Evolutionary conservation across 176 grass and related monocot species (phyloP), one percentile per base, ranked within the genome.

Genomic region (Oryza meyeriana): DNA sequence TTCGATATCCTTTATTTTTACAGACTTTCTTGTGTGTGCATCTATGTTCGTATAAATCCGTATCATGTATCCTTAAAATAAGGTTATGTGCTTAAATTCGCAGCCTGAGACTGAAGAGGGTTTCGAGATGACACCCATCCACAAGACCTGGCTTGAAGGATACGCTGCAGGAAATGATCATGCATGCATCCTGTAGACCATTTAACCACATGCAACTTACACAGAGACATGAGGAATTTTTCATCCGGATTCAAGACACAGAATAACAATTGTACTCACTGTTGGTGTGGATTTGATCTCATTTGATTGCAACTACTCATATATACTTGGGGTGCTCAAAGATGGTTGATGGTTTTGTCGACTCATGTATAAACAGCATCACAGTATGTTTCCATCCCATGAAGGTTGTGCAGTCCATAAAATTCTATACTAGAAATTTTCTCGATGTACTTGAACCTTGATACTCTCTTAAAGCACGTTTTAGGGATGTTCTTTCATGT

Each of bases 61-160:
- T 18, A 72, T 26, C 67, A 5, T 17, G 26, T 6, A 69, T 84
- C 39, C 1, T 83, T 16, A n/a, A n/a, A n/a, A n/a, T 68, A 20
- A 79, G 32, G 8, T 6, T 61, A 36, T 17, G 10, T 84, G 59
- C 32, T 63, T 61, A 14, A 85, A 74, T 70, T 85, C 34, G 27
- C 87, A 97, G 94, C 28, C 81, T 3, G 92, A 89, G 25, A 78
- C 32, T 24, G 48, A 82, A 14, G 76, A 52, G 75, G 87, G 83
- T 20, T 87, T 94, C 40, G 80, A 80, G 61, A 78, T 90, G 36
- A 36, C 68, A 71, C 92, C 85, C 32, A 76, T 90, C 61, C 86
- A 89, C 69, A 93, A 89, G 77, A 91, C 94, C 36, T 97, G 92
- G 92, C 77, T 89, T 69, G 81, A 92, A 89, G 94, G 86, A 83